These are phyloP conservation scores for Combretum micranthum DNA, from an alignment of 345 rosid species.

Conservation along the genomic window DNA sequence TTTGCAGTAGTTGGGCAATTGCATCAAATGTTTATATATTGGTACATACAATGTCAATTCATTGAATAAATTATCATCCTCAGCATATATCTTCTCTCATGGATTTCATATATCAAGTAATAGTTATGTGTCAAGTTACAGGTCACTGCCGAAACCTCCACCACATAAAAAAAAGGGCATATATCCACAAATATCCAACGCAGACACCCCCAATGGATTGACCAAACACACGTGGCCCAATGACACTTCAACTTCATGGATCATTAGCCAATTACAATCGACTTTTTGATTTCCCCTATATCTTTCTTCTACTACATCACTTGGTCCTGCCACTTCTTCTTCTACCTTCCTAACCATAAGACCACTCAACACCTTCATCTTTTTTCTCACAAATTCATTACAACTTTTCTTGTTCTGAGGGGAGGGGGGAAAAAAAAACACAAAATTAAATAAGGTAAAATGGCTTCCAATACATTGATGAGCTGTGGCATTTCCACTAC, in stretches of 20 bases:
- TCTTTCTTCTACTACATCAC: slow-evolving; percentile 6
- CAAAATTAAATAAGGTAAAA: no score
- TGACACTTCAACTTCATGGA: slow-evolving; percentile 14
- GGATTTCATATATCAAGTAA: no score
- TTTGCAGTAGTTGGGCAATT: no score
- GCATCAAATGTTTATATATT: no score
- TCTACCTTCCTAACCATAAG: background rate
- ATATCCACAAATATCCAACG: slow-evolving; percentile 9
- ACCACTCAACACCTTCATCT: slow-evolving; percentile 6
- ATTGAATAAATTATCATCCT: no score
- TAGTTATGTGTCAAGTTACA: no score
- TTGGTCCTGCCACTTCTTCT: background rate
- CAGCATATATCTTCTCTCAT: no score
- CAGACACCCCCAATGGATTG: slow-evolving; percentile 29
- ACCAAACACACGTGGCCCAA: slow-evolving; percentile 65
- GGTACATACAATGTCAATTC: no score
- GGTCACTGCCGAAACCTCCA: slow-evolving; percentile 7
- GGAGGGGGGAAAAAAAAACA: no score
- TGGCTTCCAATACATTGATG: slow-evolving; percentile 75
- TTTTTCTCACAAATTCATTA: slow-evolving; percentile 1
- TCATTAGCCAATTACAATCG: slow-evolving; percentile 54
- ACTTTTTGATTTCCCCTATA: slow-evolving; percentile 39
- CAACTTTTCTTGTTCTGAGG: background rate
- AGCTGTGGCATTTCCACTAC: slow-evolving; percentile 81
- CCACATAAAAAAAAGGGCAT: slow-evolving; percentile 21